Evolutionary conservation across 2,329 filamentous ascomycete genomes (phyloP).

Genomic region (Aspergillus thermomutatus): DNA sequence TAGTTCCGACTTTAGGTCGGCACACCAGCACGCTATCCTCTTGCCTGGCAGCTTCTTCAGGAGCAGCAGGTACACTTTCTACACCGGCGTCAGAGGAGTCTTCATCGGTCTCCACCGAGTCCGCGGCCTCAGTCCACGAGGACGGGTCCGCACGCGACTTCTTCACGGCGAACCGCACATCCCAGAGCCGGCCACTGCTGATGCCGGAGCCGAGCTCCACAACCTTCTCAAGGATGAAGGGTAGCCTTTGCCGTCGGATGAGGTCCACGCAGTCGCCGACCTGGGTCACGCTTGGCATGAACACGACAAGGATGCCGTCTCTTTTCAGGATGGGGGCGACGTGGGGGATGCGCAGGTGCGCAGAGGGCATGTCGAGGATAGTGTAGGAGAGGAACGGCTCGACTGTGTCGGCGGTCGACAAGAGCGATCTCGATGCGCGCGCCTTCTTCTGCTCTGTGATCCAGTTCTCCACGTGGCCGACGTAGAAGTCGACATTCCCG

Average conservation of each 20-base stretch:
- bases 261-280: conserved; percentile 62
- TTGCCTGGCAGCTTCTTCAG: conserved; percentile 17
- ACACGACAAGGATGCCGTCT: conserved; percentile 65
- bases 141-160: conserved; percentile 35
- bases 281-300: conserved; percentile 75
- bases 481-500: conserved; percentile 69
- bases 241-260: conserved; percentile 53
- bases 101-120: conserved; percentile 9
- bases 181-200: conserved; percentile 47
- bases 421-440: conserved; percentile 25
- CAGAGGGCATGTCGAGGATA: conserved; percentile 69
- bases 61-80: conserved; percentile 5
- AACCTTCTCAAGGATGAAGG: conserved; percentile 47
- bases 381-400: conserved; percentile 68
- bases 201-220: conserved; percentile 46
- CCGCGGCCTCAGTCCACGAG: conserved; percentile 23
- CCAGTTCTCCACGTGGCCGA: conserved; percentile 64
- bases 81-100: conserved; percentile 13
- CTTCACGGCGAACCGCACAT: conserved; percentile 41
- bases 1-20: conserved; percentile 49
- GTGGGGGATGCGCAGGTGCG: conserved; percentile 50
- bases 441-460: conserved; percentile 50
- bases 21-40: conserved; percentile 48
- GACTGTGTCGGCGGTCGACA: conserved; percentile 19
- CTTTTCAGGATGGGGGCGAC: conserved; percentile 55